Conservation (phyloP, 805 yeast species). For the Debaryomyces hansenii region DNA sequence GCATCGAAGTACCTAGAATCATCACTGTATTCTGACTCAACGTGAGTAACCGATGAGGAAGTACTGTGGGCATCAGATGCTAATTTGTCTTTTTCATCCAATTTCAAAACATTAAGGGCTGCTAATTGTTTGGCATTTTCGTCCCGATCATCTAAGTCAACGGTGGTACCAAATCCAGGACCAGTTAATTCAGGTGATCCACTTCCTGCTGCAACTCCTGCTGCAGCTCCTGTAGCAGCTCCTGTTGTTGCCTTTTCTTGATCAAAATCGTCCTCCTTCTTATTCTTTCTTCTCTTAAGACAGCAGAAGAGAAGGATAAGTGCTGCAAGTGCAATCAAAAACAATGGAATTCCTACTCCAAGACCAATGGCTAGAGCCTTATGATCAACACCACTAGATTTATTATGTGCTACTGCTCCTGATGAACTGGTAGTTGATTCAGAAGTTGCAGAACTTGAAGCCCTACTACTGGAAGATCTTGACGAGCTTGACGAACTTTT, state of each 20-base stretch:
- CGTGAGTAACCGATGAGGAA: slow-evolving; percentile 55
- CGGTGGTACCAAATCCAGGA: slow-evolving; percentile 35
- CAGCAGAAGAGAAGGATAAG: slow-evolving; percentile 55
- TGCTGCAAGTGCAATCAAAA: slow-evolving; percentile 49
- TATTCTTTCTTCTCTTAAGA: slow-evolving; percentile 37
- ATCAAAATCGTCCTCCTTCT: slow-evolving; percentile 11
- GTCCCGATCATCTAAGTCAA: slow-evolving; percentile 24
- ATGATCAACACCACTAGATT: slow-evolving; percentile 19
- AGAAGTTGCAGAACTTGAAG: slow-evolving; percentile 30
- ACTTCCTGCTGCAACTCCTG: slow-evolving; percentile 12
- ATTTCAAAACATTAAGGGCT: slow-evolving; percentile 51
- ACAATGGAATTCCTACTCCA: slow-evolving; percentile 80
- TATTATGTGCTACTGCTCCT: slow-evolving; percentile 9
- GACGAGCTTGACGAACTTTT: slow-evolving; percentile 20
- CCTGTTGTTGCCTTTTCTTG: slow-evolving; percentile 12
- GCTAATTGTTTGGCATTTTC: slow-evolving; percentile 42
- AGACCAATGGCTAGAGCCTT: slow-evolving; percentile 81
- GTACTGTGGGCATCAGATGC: slow-evolving; percentile 29
- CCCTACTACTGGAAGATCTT: slow-evolving; percentile 24
- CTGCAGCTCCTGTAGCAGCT: slow-evolving; percentile 27
- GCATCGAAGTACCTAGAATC: slow-evolving; percentile 33
- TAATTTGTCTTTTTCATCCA: slow-evolving; percentile 41
- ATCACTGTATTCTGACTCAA: slow-evolving; percentile 32
- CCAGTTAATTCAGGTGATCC: slow-evolving; percentile 22
- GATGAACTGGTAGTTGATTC: slow-evolving; percentile 23